These are phyloP conservation scores for Fusarium subglutinans DNA, from an alignment of 2,329 filamentous ascomycete genomes.

Conservation along the genomic window DNA sequence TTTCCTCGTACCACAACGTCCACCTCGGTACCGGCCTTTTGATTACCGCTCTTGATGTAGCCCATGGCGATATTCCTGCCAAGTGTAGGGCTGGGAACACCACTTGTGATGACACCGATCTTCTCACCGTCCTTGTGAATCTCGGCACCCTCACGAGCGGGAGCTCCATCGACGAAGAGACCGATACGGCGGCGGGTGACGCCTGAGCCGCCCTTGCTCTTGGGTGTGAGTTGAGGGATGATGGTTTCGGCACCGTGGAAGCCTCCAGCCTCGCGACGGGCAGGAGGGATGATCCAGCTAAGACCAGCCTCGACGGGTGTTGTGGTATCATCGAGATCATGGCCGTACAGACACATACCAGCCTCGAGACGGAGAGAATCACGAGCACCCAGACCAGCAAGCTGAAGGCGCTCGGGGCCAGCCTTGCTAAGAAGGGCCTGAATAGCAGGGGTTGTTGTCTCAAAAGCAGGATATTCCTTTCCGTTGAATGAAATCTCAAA, in stretches of 20 bases:
- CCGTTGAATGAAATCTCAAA: conserved; percentile 88
- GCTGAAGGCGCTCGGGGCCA: conserved; percentile 69
- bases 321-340: conserved; percentile 86
- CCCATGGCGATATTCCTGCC: conserved; percentile 97
- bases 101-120: conserved; percentile 86
- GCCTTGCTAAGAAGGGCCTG: conserved; percentile 74
- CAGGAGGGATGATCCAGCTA: conserved; percentile 85
- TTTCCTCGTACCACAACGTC: conserved; percentile 81
- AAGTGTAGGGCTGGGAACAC: conserved; percentile 86
- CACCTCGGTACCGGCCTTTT: conserved; percentile 86
- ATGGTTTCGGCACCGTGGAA: conserved; percentile 88
- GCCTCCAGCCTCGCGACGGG: conserved; percentile 71
- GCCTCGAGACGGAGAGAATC: conserved; percentile 95
- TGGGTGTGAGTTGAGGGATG: conserved; percentile 77
- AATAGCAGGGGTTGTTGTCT: conserved; percentile 64
- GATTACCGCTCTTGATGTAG: conserved; percentile 81
- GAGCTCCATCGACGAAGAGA: conserved; percentile 83
- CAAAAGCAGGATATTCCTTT: conserved; percentile 52
- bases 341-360: conserved; percentile 99
- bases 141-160: conserved; percentile 87
- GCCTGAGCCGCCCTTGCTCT: conserved; percentile 75
- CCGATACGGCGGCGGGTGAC: conserved; percentile 81
- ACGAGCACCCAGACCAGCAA: conserved; percentile 89
- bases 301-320: conserved; percentile 67
- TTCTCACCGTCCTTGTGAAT: conserved; percentile 74